Evolutionary conservation across 305 asterid genomes (phyloP).

Genomic region (Fraxinus platypoda): DNA sequence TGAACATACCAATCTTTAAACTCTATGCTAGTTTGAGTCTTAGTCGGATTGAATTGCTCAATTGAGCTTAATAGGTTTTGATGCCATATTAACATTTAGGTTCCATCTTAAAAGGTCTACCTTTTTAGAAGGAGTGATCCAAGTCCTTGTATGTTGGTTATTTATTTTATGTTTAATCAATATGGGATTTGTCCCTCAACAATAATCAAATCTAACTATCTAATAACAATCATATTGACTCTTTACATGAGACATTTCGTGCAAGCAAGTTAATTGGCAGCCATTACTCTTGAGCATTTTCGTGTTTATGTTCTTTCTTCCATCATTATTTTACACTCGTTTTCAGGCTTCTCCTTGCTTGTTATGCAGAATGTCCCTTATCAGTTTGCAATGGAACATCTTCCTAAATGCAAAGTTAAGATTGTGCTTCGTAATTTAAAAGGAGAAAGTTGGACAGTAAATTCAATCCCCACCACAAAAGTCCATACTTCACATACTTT

Average conservation of each 20-base stretch:
- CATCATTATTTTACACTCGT: not conserved
- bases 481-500: constrained; percentile 92
- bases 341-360: constrained; percentile 20
- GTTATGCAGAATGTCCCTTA: constrained; percentile 74
- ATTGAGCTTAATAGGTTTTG: not conserved
- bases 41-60: not conserved
- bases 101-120: not conserved
- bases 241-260: not conserved
- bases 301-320: not conserved
- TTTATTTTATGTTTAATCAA: not conserved
- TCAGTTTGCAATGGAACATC: constrained; percentile 81
- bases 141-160: too few relatives aligned
- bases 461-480: constrained; percentile 82
- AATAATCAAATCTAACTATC: not conserved
- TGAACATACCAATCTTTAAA: not conserved
- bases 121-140: not conserved
- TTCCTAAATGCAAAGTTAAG: constrained; percentile 82
- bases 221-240: not conserved
- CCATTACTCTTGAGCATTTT: not conserved
- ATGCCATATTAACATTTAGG: not conserved
- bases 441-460: constrained; percentile 85
- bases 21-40: not conserved
- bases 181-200: not conserved
- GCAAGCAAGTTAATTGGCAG: not conserved
- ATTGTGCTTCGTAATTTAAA: constrained; percentile 68